Conservation (phyloP, 2,329 filamentous ascomycete genomes). For the Apiospora rasikravindrae region DNA sequence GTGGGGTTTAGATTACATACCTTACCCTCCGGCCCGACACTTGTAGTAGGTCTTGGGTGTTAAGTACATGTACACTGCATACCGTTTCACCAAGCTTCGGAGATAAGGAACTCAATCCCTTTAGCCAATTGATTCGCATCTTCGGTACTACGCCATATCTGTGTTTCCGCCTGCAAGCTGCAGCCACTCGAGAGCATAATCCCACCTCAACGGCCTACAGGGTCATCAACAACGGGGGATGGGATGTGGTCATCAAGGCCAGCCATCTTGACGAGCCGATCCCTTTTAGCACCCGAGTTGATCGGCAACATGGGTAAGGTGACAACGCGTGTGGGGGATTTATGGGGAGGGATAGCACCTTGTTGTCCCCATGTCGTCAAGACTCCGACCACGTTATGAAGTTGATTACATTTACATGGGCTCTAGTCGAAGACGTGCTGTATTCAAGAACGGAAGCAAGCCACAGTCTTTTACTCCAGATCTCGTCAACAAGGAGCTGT, state of each 20-base stretch:
- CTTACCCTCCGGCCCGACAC: not conserved
- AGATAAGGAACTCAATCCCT: not conserved
- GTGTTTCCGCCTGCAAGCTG: not conserved
- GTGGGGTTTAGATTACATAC: not conserved
- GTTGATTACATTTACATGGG: not conserved
- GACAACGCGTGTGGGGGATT: not conserved
- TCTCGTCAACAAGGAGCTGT: not conserved
- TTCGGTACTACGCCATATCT: not conserved
- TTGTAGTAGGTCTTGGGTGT: not conserved
- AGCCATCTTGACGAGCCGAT: not conserved
- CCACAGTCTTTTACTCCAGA: not conserved
- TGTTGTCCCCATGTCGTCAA: not conserved
- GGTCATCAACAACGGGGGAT: not conserved
- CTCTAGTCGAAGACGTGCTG: not conserved
- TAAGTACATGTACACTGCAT: not conserved
- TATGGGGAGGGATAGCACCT: not conserved
- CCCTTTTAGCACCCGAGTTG: not conserved
- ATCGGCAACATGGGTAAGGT: slow-evolving; percentile 13
- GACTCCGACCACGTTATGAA: not conserved
- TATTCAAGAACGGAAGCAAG: not conserved
- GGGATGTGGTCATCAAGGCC: not conserved
- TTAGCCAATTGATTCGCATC: not conserved
- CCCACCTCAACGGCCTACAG: not conserved
- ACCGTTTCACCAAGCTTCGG: not conserved
- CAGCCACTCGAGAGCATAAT: not conserved